Evolutionary conservation across 2,329 filamentous ascomycete species (phyloP).

Genomic region (Venturia aucupariae): DNA sequence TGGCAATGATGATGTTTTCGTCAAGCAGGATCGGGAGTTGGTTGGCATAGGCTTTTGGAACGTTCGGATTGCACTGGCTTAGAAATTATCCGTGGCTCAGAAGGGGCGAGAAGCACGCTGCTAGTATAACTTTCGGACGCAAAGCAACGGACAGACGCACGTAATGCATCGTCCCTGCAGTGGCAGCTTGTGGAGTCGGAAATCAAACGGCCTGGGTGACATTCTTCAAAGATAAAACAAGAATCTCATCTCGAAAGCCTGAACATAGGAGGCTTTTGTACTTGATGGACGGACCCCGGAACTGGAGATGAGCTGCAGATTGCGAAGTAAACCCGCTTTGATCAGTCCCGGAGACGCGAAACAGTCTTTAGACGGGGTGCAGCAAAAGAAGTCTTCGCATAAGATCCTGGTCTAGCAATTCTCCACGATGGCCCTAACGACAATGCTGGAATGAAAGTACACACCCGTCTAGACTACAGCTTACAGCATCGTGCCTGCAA

Average conservation of each 20-base stretch:
- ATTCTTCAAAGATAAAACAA: neutral
- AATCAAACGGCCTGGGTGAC: neutral
- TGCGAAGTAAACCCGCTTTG: neutral
- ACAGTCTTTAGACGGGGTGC: neutral
- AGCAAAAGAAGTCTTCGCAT: neutral
- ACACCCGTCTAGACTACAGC: neutral
- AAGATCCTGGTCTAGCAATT: neutral
- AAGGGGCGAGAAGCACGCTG: neutral
- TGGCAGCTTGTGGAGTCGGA: neutral
- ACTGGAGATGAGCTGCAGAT: neutral
- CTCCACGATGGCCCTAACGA: conserved; percentile 4
- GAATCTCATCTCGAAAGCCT: neutral
- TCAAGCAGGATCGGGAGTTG: neutral
- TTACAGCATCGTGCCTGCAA: conserved; percentile 8
- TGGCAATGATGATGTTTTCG: neutral
- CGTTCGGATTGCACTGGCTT: neutral
- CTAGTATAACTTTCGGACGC: neutral
- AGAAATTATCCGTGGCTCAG: neutral
- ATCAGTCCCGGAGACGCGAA: neutral
- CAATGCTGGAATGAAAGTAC: neutral
- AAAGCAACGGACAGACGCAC: neutral
- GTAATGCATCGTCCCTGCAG: neutral
- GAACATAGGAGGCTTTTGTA: too few relatives aligned
- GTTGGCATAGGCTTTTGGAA: neutral
- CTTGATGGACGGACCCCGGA: neutral